phyloP scores from a whole-genome alignment of 2,329 filamentous ascomycete genomes.

The Cadophora gregata region DNA sequence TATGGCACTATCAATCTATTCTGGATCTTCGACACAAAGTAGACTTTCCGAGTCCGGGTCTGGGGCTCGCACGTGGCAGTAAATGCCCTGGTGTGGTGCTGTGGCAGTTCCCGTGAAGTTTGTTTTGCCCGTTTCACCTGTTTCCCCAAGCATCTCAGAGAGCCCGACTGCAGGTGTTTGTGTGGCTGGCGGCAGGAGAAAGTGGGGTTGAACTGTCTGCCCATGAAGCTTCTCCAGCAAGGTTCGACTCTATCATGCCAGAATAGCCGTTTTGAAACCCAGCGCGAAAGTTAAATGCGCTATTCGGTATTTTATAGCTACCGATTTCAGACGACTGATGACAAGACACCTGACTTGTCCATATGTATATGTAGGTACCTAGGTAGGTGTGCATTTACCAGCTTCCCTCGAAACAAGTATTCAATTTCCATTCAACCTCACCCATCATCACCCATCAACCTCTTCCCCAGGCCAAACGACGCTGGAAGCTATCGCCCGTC shows the following conservation, averaged over 20 bases:
- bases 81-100: background rate
- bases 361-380: conserved; percentile 9
- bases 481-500: background rate
- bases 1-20: background rate
- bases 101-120: background rate
- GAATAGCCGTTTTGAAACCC: conserved; percentile 11
- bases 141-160: background rate
- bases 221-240: background rate
- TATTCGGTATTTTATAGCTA: background rate
- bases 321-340: background rate
- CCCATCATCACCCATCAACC: background rate
- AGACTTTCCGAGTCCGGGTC: conserved; percentile 4
- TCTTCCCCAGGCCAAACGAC: background rate
- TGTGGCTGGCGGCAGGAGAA: background rate
- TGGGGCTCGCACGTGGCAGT: background rate
- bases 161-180: background rate
- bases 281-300: background rate
- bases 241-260: background rate
- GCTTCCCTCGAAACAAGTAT: background rate
- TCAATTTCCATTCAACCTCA: background rate
- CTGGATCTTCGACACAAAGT: background rate
- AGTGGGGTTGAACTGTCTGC: background rate
- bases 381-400: background rate
- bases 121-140: conserved; percentile 19
- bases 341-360: background rate